Conservation (phyloP, 495 filamentous ascomycete species). For the Copromyces sp. region DNA sequence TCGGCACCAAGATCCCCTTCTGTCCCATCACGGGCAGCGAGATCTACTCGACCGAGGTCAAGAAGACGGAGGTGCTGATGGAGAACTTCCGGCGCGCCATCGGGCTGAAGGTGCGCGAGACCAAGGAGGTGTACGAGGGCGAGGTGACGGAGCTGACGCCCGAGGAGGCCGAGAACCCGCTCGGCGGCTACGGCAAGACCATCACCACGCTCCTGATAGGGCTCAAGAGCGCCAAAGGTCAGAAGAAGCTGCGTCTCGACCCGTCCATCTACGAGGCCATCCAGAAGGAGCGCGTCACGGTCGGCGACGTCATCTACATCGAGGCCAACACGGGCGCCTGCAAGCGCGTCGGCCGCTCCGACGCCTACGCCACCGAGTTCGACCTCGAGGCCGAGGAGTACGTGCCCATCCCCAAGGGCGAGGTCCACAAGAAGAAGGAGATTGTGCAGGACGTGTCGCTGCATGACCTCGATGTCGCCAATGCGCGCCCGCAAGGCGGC, state of each 20-base stretch:
- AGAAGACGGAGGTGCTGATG: constrained; percentile 98
- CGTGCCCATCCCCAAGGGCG: constrained; percentile 94
- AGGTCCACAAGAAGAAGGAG: constrained; percentile 99
- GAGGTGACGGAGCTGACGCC: constrained; percentile 94
- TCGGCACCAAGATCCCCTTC: constrained; percentile 95
- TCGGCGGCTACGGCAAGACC: constrained; percentile 89
- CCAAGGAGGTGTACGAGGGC: constrained; percentile 95
- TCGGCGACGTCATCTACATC: constrained; percentile 97
- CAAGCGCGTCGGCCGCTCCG: constrained; percentile 88
- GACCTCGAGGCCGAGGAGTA: constrained; percentile 98
- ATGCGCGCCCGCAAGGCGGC: constrained; percentile 86
- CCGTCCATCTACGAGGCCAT: constrained; percentile 98
- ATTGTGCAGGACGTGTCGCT: constrained; percentile 98
- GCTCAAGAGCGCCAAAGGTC: constrained; percentile 82
- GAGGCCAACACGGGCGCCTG: constrained; percentile 96
- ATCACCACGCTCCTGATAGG: constrained; percentile 85
- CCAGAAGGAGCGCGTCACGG: constrained; percentile 91
- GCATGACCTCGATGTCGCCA: constrained; percentile 93
- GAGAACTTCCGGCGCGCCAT: constrained; percentile 97
- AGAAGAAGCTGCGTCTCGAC: constrained; percentile 92
- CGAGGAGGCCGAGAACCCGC: constrained; percentile 95
- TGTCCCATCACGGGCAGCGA: constrained; percentile 95
- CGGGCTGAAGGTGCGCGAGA: constrained; percentile 90
- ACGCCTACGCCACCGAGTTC: constrained; percentile 96
- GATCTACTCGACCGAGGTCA: constrained; percentile 92